Evolutionary conservation across 73 alveolate genomes (phyloP), one percentile per base, ranked within the genome.

Genomic region (Stentor coeruleus): DNA sequence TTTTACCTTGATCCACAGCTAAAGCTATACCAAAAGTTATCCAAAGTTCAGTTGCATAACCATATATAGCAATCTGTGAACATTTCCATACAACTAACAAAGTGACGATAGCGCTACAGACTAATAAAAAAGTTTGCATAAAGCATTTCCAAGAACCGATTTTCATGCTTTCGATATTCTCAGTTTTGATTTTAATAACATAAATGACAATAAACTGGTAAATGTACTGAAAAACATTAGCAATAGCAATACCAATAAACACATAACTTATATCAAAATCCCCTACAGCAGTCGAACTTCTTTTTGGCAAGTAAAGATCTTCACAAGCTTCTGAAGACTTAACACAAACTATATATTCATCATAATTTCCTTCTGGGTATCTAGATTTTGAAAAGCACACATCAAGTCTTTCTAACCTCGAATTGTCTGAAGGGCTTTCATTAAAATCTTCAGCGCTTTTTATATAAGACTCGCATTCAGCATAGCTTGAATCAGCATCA

Each of bases 301-400:
- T 88, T 11, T 40, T 40, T 3, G 58, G 49, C 0, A 82, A 31
- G 3, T 74, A 41, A 26, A 89, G 84, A 30, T 76, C 26, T 59
- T 90, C 95, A 75, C 95, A 90, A 0, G 37, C 3, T 3, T 87
- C 95, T 3, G 38, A 66, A 3, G 93, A 88, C 37, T 39, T 73
- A 4, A 87, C 55, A 58, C 95, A 90, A 15, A 83, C 58, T 28
- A 90, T 83, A 55, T 76, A 49, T 26, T 66, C 74, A 3, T 72
- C 87, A 31, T 87, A 39, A 0, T 87, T 28, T 0, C 85, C 73
- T 3, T 80, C 82, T 2, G 77, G 38, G 42, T 88, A 83, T 30
- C 26, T 14, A 3, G 76, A 59, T 66, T 87, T 74, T 2, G 73
- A 37, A 90, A 90, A 90, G 83, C 95, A 90, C 3, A 91, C 86